Evolutionary conservation across 2,329 filamentous ascomycete species (phyloP).

Genomic region (Mollisia scopiformis): DNA sequence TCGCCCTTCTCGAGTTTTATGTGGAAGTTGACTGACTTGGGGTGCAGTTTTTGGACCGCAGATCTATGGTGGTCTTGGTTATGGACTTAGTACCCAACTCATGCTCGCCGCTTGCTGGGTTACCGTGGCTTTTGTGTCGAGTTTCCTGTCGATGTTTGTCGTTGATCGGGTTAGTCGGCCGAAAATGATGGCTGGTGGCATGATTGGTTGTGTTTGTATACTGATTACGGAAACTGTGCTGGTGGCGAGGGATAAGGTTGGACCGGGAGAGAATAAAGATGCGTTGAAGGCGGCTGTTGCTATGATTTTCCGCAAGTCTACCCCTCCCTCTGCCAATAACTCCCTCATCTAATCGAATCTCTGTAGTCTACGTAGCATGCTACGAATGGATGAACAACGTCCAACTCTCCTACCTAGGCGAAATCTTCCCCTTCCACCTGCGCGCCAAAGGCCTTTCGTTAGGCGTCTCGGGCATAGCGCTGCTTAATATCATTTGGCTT

Average conservation of each 20-base stretch:
- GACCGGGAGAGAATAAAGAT: neutral
- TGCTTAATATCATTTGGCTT: constrained; percentile 9
- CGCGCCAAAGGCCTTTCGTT: constrained; percentile 10
- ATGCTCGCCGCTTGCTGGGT: neutral
- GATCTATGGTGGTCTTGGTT: neutral
- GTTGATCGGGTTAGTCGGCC: neutral
- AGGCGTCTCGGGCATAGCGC: constrained; percentile 1
- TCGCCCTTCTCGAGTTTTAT: neutral
- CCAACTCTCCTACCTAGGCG: constrained; percentile 1
- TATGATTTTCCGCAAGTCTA: neutral
- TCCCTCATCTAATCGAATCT: no score
- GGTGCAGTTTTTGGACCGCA: neutral
- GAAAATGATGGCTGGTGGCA: neutral
- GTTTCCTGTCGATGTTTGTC: neutral
- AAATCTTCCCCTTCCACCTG: constrained; percentile 12
- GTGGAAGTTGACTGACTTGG: neutral
- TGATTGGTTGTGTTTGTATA: neutral
- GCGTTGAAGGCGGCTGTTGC: neutral
- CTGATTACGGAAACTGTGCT: neutral
- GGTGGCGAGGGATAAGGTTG: neutral
- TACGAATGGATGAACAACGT: neutral
- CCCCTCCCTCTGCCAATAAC: neutral
- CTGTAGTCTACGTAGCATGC: neutral
- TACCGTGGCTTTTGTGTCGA: neutral
- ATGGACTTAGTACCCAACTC: neutral